Evolutionary conservation across 2,329 filamentous ascomycete genomes (phyloP).

Genomic region (Aureobasidium musti): DNA sequence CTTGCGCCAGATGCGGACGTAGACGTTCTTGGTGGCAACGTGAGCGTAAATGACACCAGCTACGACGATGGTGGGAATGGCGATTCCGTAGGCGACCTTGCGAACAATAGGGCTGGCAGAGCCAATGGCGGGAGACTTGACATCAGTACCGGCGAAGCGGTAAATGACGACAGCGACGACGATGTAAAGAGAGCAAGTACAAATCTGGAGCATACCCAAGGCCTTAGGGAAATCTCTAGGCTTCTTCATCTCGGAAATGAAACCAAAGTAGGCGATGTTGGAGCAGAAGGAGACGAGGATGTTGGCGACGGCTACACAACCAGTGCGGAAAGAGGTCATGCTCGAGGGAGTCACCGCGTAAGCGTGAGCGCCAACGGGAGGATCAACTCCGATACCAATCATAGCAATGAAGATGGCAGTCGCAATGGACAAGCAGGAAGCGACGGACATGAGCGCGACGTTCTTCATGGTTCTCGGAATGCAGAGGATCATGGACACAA

Average conservation of each 20-base stretch:
- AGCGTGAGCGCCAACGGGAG: constrained; percentile 45
- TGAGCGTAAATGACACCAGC: constrained; percentile 71
- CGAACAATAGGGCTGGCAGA: constrained; percentile 58
- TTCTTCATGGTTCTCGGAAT: constrained; percentile 64
- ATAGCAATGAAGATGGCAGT: constrained; percentile 66
- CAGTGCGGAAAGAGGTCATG: constrained; percentile 50
- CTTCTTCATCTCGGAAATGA: constrained; percentile 65
- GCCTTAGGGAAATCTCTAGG: constrained; percentile 64
- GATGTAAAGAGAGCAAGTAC: constrained; percentile 63
- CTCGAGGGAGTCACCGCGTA: constrained; percentile 46
- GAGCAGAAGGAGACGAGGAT: constrained; percentile 53
- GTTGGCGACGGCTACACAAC: constrained; percentile 63
- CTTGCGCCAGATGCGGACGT: constrained; percentile 60
- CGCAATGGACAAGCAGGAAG: constrained; percentile 65
- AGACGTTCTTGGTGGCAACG: constrained; percentile 67
- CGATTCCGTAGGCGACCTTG: constrained; percentile 70
- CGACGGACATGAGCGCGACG: constrained; percentile 63
- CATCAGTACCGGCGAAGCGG: constrained; percentile 61
- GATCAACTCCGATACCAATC: constrained; percentile 60
- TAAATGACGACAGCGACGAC: constrained; percentile 68
- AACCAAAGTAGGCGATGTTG: constrained; percentile 62
- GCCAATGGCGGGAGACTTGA: constrained; percentile 65
- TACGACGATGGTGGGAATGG: constrained; percentile 69
- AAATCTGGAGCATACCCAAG: constrained; percentile 61
- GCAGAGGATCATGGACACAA: constrained; percentile 61